phyloP scores from a whole-genome alignment of 441 rosid species.

The Populus hybrid region DNA sequence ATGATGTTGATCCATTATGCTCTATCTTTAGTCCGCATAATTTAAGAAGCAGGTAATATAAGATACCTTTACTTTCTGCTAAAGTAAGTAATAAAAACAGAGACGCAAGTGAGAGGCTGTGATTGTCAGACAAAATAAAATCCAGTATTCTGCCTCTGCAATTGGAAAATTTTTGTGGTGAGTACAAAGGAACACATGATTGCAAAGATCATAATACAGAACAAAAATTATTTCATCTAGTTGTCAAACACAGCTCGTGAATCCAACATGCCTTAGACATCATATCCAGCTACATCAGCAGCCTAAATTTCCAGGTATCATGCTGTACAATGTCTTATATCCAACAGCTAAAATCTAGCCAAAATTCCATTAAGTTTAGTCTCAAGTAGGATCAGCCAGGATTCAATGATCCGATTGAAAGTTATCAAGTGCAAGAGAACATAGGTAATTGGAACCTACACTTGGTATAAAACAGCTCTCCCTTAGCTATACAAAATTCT shows the following conservation, averaged over 20 bases:
- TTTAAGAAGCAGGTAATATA: neutral
- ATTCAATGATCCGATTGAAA: neutral
- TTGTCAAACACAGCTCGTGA: neutral
- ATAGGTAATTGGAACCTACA: no score
- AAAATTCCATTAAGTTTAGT: neutral
- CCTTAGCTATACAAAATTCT: neutral
- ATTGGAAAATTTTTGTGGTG: constrained; percentile 11
- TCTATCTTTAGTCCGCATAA: neutral
- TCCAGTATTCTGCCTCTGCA: constrained; percentile 53
- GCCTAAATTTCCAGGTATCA: neutral
- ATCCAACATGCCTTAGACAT: neutral
- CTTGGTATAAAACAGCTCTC: no score
- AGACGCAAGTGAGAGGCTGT: constrained; percentile 41
- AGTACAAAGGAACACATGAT: constrained; percentile 9
- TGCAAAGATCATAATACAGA: neutral
- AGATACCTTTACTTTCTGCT: constrained; percentile 55
- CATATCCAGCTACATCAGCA: neutral
- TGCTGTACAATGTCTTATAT: neutral
- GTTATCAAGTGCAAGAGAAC: no score
- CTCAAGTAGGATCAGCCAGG: neutral
- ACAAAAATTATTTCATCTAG: neutral
- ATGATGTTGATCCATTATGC: neutral
- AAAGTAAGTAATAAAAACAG: constrained; percentile 47
- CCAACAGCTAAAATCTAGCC: neutral
- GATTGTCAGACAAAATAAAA: constrained; percentile 47